Conservation (phyloP, 2,329 filamentous ascomycete species). For the Penicillium polonicum region DNA sequence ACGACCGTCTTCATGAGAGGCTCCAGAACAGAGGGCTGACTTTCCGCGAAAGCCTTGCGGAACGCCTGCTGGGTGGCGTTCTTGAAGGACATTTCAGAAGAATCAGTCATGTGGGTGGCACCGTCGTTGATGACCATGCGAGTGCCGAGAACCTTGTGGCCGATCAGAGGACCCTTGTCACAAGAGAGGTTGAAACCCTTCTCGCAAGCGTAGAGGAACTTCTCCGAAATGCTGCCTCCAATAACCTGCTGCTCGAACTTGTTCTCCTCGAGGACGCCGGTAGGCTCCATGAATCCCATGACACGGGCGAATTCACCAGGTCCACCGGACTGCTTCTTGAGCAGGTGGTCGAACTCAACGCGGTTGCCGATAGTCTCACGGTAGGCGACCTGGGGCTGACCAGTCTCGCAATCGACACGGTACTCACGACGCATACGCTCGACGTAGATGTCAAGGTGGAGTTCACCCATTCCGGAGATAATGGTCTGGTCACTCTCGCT, state of each 20-base stretch:
- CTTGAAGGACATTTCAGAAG: slow-evolving; percentile 94
- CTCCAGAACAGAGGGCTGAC: slow-evolving; percentile 81
- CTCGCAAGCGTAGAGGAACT: slow-evolving; percentile 89
- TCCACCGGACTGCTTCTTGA: slow-evolving; percentile 94
- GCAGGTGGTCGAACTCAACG: slow-evolving; percentile 84
- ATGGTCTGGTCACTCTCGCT: slow-evolving; percentile 92
- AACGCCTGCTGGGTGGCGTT: slow-evolving; percentile 94
- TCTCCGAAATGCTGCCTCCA: slow-evolving; percentile 90
- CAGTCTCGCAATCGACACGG: slow-evolving; percentile 92
- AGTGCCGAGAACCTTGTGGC: slow-evolving; percentile 86
- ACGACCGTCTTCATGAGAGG: slow-evolving; percentile 98
- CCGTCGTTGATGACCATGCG: slow-evolving; percentile 94
- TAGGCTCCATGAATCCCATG: slow-evolving; percentile 86
- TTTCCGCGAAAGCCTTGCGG: slow-evolving; percentile 83
- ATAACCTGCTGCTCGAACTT: slow-evolving; percentile 82
- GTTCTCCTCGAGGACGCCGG: slow-evolving; percentile 69
- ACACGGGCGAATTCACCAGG: slow-evolving; percentile 95
- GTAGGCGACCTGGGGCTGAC: slow-evolving; percentile 94
- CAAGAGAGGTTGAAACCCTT: slow-evolving; percentile 88
- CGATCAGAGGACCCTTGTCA: slow-evolving; percentile 83
- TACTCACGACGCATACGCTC: slow-evolving; percentile 97
- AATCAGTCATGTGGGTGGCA: slow-evolving; percentile 96
- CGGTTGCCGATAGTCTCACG: slow-evolving; percentile 83
- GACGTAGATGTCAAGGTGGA: slow-evolving; percentile 95
- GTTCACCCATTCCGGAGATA: slow-evolving; percentile 96